Evolutionary conservation across 345 rosid genomes (phyloP).

Genomic region (Rhizophora apiculata): DNA sequence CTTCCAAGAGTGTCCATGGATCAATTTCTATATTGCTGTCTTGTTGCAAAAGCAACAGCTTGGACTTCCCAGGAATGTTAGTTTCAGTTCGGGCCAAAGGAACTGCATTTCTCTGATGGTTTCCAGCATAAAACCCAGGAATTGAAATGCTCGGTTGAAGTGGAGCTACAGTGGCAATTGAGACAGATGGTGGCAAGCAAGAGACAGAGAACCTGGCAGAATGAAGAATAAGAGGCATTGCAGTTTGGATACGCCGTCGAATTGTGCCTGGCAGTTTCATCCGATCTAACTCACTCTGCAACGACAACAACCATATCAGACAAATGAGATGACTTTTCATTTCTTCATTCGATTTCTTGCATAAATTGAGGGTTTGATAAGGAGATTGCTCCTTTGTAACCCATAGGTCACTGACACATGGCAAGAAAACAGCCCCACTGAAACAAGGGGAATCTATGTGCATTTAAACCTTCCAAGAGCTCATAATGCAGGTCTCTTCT

Average conservation of each 20-base stretch:
- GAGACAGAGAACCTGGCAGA: constrained; percentile 52
- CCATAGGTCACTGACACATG: too few relatives aligned
- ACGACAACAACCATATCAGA: not conserved
- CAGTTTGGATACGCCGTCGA: constrained; percentile 91
- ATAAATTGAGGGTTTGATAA: too few relatives aligned
- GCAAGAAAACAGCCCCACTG: too few relatives aligned
- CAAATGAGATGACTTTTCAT: too few relatives aligned
- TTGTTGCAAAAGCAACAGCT: constrained; percentile 44
- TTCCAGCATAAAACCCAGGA: constrained; percentile 42
- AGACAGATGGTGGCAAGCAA: constrained; percentile 75
- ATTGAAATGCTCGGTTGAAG: constrained; percentile 52
- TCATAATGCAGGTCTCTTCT: too few relatives aligned
- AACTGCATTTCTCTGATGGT: constrained; percentile 45
- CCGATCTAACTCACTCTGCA: constrained; percentile 85
- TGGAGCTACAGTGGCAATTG: constrained; percentile 50
- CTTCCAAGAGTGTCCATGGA: constrained; percentile 95
- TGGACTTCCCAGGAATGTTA: constrained; percentile 51
- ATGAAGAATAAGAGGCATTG: constrained; percentile 77
- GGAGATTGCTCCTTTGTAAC: too few relatives aligned
- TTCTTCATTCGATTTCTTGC: too few relatives aligned
- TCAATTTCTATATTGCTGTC: constrained; percentile 70
- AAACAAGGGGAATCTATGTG: too few relatives aligned
- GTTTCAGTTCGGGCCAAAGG: constrained; percentile 39
- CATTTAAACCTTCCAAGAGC: too few relatives aligned
- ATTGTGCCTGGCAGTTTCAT: constrained; percentile 88